Evolutionary conservation across 768 basidiomycete genomes (phyloP).

Genomic region (Amanita exitialis): DNA sequence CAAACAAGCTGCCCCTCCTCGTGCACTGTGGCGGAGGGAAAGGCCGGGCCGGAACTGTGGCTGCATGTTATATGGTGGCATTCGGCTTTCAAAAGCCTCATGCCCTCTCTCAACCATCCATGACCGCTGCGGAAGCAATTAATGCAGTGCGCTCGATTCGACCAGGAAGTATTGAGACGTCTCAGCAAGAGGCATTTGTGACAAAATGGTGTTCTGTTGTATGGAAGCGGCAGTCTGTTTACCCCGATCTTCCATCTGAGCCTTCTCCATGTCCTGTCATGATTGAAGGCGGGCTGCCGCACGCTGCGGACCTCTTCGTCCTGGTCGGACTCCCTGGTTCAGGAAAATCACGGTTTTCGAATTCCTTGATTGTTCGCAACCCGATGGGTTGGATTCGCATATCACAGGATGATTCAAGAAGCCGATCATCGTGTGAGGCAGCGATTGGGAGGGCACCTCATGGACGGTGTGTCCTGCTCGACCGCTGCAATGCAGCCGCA

Average conservation of each 20-base stretch:
- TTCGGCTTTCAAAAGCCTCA: conserved; percentile 40
- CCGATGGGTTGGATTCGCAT: conserved; percentile 33
- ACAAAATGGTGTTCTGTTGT: conserved; percentile 47
- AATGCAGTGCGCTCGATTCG: conserved; percentile 34
- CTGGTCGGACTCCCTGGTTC: conserved; percentile 56
- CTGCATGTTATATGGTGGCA: conserved; percentile 49
- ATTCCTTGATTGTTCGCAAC: conserved; percentile 35
- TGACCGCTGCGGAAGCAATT: conserved; percentile 41
- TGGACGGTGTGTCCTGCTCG: conserved; percentile 35
- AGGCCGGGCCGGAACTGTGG: conserved; percentile 51
- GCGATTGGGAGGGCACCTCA: conserved; percentile 31
- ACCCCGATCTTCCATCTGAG: conserved; percentile 40
- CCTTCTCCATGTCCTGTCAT: conserved; percentile 36
- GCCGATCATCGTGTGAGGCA: conserved; percentile 36
- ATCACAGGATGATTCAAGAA: conserved; percentile 49
- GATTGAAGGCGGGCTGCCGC: conserved; percentile 15
- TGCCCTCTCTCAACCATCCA: conserved; percentile 34
- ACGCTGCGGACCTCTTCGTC: conserved; percentile 31
- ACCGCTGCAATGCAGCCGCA: conserved; percentile 43
- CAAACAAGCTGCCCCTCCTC: conserved; percentile 35
- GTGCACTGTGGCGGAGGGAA: conserved; percentile 58
- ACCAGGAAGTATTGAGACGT: conserved; percentile 48
- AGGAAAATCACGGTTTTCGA: conserved; percentile 48
- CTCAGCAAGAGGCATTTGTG: conserved; percentile 47
- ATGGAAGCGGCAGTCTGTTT: conserved; percentile 46